Base-by-base conservation (phyloP, 2,329 filamentous ascomycete species). In the Dactylellina parvicollis region DNA sequence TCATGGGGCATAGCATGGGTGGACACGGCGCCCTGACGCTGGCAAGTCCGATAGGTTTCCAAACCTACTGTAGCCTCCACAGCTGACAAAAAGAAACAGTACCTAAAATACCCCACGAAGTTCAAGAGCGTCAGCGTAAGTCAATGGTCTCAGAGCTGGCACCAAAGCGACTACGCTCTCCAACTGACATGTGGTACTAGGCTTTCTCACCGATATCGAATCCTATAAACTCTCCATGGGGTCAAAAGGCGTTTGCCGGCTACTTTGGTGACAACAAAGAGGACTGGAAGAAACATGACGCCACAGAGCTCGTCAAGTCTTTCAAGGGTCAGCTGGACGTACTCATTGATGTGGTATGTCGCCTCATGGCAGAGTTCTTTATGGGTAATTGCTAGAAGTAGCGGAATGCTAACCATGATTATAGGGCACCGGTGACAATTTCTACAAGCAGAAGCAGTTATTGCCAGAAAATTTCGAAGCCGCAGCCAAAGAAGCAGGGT, bases 1-100 rank as follows among this genome's bases (percentile, higher is more conserved):
- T 99, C 78, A 92, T 91, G 40, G 95, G 95, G 4, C 95, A 99
- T 83, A 93, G 89, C 78, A 99, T 99, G 95, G 95, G 95, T 76
- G 95, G 95, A 0, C 95, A 99, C 81, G 95, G 95, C 75, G 95
- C 95, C 46, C 84, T 99, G 77, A 96, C 93, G 47, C 83, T 98
- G 77, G 85, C 87, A 79, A 52, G 79, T 73, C 5, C 20, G n/a
- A 7, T n/a, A 24, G 3, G 16, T 20, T 12, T 38, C 14, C n/a
- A 4, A 49, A 34, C 10, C 2, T 10, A 9, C 16, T 22, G 44
- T 8, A 52, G 12, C 4, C 7, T 5, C 10, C 5, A 4, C n/a
- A 18, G 26, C 38, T 72, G 26, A 65, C 59, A 22, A 36, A 28
- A 14, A 28, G 7, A 30, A 56, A 38, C 70, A 87, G 85, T 98